These are phyloP conservation scores for Chamaecyparis obtusa DNA, from an alignment of 75 land plant species.

Conservation along the genomic window DNA sequence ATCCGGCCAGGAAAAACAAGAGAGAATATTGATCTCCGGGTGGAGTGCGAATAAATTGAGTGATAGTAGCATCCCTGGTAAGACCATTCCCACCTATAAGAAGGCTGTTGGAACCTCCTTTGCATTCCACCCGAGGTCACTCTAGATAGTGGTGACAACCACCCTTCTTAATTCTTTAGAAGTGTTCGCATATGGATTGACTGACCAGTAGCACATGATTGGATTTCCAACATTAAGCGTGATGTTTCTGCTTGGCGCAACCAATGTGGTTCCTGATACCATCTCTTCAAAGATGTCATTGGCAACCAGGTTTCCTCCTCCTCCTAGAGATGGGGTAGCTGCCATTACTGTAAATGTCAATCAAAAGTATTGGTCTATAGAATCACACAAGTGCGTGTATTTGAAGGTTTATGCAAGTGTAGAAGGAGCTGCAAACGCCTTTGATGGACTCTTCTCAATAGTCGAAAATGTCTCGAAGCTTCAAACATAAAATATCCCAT, in stretches of 20 bases:
- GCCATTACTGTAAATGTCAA: not conserved
- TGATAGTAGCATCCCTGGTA: not conserved
- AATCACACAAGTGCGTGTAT: too few species aligned
- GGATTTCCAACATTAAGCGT: not conserved
- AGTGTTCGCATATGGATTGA: not conserved
- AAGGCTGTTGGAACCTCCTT: not conserved
- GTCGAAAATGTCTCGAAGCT: too few species aligned
- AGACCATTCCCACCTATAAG: not conserved
- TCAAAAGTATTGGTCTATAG: too few species aligned
- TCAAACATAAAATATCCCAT: too few species aligned
- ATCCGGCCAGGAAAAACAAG: not conserved
- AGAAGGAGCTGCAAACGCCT: too few species aligned
- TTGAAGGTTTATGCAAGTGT: too few species aligned
- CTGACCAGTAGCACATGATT: not conserved
- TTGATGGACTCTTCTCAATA: too few species aligned
- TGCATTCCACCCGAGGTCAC: not conserved
- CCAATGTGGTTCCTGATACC: not conserved
- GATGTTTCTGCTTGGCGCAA: not conserved
- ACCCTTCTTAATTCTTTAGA: not conserved
- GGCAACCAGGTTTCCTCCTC: not conserved
- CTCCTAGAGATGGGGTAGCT: not conserved
- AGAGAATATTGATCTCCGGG: not conserved
- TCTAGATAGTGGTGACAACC: not conserved
- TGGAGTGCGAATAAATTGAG: not conserved
- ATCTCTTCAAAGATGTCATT: not conserved